Evolutionary conservation across 225 moss, liverwort and hornwort genomes (phyloP), one percentile per base, ranked within the genome.

Genomic region (Bryoerythrophyllum caledonicum): DNA sequence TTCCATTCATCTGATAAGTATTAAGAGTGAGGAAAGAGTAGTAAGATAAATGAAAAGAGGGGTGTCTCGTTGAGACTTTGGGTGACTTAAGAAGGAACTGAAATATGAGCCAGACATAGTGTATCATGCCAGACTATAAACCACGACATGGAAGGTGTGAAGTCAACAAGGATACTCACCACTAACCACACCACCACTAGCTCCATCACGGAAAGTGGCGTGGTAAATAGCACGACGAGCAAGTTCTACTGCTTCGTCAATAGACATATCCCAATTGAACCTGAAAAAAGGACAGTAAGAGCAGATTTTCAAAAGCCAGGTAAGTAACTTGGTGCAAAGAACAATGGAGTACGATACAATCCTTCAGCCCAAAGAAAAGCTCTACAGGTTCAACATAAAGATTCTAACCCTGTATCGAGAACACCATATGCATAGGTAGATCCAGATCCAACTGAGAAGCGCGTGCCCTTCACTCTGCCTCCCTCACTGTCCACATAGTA

Each of bases 401-500:
- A 58, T 60, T 73, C 77, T 85, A 80, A 93, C 92, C 91, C 89
- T 12, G 93, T 89, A 81, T 93, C 91, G 10, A 93, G 72, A 44
- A 93, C 91, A 84, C 91, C 90, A 76, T 93, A 93, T 19, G 93
- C 93, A 76, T 93, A 93, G 26, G 91, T 89, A 62, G 93, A 89
- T 57, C 93, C 91, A 60, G 91, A 93, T 76, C 93, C 93, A 68
- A 93, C 89, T 32, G 93, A 93, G 57, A 93, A 93, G 52, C 91
- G 87, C 24, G 69, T 84, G 76, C 93, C 93, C 74, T 93, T 89
- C 70, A 93, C 90, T 72, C 91, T 84, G 59, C 91, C 89, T 43
- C 91, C 93, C 44, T 93, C 93, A 48, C 93, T 93, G 74, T 93
- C 93, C 69, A 93, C 93, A 62, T 93, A 93, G 60, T 91, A 93